Percentiles rank a stretch among this genome's conserved stretches.
These are phyloP conservation scores for Parietichytrium sp. DNA, from an alignment of 108 stramenopile species.

Conservation along the genomic window DNA sequence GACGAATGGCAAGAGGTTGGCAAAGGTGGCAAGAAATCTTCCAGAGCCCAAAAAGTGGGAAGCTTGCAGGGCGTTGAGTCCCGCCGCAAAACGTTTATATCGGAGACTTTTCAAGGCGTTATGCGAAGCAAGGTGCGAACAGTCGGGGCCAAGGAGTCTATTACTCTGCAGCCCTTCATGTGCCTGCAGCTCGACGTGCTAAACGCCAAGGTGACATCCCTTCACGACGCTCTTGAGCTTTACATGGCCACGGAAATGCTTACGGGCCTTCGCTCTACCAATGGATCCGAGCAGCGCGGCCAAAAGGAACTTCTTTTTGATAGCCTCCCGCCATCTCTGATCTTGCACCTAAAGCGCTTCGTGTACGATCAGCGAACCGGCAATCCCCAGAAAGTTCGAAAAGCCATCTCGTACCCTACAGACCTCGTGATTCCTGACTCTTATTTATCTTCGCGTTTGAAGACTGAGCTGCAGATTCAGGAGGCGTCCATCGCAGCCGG, in stretches of 20 bases:
- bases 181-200: constrained; percentile 33
- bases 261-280: neutral
- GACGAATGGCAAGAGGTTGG: constrained; percentile 37
- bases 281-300: neutral
- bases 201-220: neutral
- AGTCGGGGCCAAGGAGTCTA: neutral
- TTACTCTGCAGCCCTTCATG: constrained; percentile 39
- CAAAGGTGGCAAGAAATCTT: neutral
- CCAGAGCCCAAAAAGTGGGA: neutral
- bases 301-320: constrained; percentile 25
- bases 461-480: neutral
- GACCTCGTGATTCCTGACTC: constrained; percentile 29
- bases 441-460: neutral
- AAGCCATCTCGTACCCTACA: neutral
- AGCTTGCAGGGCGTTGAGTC: neutral
- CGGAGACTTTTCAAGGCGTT: constrained; percentile 20
- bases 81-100: neutral
- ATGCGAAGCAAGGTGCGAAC: constrained; percentile 10
- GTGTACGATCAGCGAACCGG: constrained; percentile 32
- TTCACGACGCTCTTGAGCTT: constrained; percentile 18
- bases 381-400: constrained; percentile 10
- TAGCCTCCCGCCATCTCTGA: constrained; percentile 4
- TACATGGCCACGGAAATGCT: constrained; percentile 30
- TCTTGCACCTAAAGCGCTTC: constrained; percentile 4
- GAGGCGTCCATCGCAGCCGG: neutral